These are phyloP conservation scores for Neurospora sublineolata DNA, from an alignment of 495 filamentous ascomycete species.

Conservation along the genomic window DNA sequence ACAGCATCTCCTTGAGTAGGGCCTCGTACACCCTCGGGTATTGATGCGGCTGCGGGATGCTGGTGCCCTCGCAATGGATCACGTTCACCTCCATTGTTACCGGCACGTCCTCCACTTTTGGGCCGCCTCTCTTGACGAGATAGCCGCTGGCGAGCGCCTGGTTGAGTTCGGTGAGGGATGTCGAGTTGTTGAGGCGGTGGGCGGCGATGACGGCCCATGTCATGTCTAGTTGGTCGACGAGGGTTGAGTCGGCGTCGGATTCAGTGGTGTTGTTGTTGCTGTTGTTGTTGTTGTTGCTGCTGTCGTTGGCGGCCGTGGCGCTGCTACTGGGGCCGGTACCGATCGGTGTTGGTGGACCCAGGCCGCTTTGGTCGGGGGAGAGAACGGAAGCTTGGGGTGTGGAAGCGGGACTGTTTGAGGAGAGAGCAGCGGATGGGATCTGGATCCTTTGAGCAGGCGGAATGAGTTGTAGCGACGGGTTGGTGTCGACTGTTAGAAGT, in stretches of 20 bases:
- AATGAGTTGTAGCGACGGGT: constrained; percentile 55
- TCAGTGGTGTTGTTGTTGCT: constrained; percentile 23
- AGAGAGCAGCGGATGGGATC: constrained; percentile 18
- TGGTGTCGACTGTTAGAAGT: constrained; percentile 53
- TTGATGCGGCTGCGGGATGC: not conserved
- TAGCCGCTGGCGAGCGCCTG: constrained; percentile 61
- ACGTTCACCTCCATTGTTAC: constrained; percentile 56
- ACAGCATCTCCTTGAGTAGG: constrained; percentile 58
- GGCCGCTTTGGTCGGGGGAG: constrained; percentile 43
- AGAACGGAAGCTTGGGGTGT: constrained; percentile 44
- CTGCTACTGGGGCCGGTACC: constrained; percentile 14
- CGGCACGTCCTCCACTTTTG: constrained; percentile 48
- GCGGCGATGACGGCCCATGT: constrained; percentile 67
- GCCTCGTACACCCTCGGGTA: constrained; percentile 42
- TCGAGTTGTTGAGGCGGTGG: constrained; percentile 59
- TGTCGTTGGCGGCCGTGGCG: not conserved
- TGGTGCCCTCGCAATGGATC: constrained; percentile 41
- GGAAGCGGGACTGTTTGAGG: constrained; percentile 44
- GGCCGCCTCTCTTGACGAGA: constrained; percentile 61
- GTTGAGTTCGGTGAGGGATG: constrained; percentile 49
- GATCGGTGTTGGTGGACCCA: constrained; percentile 35
- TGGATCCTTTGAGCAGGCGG: constrained; percentile 37
- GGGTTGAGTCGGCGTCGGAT: constrained; percentile 57
- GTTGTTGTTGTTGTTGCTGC: not conserved
- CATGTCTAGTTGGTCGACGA: constrained; percentile 69